Conservation (phyloP, 129 eudicot species). For the Erigeron canadensis region DNA sequence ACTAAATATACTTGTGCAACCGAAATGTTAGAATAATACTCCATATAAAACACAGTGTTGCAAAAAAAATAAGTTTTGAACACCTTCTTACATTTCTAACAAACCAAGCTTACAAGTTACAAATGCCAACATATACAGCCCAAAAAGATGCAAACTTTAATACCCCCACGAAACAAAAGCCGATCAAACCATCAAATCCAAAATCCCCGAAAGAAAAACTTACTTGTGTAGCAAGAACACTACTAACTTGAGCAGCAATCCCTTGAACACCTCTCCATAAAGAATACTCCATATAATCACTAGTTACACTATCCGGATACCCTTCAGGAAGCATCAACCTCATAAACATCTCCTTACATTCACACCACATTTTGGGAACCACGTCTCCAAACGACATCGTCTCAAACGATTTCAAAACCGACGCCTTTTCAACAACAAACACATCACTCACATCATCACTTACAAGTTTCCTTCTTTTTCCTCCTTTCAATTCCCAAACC, state of each 20-base stretch:
- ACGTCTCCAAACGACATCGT: slow-evolving; percentile 28
- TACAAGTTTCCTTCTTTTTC: slow-evolving; percentile 53
- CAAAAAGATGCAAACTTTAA: not conserved
- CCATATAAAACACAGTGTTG: no score
- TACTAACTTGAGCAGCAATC: slow-evolving; percentile 85
- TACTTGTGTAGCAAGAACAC: slow-evolving; percentile 99
- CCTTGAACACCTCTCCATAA: slow-evolving; percentile 98
- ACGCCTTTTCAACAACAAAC: slow-evolving; percentile 46
- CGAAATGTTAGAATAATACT: no score
- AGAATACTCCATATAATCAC: slow-evolving; percentile 94
- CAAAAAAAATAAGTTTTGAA: not conserved
- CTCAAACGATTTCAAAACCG: not conserved
- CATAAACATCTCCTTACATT: slow-evolving; percentile 54
- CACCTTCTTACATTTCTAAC: not conserved
- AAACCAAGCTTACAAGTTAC: not conserved
- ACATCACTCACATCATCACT: slow-evolving; percentile 54
- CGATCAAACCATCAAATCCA: not conserved
- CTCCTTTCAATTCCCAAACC: slow-evolving; percentile 72
- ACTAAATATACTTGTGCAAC: no score
- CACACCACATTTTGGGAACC: slow-evolving; percentile 43
- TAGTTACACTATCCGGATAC: slow-evolving; percentile 82
- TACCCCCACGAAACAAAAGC: not conserved
- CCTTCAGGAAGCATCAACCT: slow-evolving; percentile 91
- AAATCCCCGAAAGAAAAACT: no score
- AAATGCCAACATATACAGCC: not conserved